Conservation (phyloP, 148 eudicot genomes). For the Chenopodium berlandieri region DNA sequence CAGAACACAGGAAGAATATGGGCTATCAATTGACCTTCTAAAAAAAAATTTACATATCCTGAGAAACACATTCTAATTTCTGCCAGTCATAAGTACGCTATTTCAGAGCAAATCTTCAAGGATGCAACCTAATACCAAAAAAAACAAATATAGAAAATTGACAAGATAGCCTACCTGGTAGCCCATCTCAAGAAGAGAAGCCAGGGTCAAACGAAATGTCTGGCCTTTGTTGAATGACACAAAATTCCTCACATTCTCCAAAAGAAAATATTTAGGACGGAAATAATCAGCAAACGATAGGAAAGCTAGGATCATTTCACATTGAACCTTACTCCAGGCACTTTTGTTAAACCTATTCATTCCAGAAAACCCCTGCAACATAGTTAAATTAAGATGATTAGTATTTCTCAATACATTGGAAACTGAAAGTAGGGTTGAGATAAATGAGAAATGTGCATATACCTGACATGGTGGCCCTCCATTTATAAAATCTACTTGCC, state of each 20-base stretch:
- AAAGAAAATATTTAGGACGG: constrained; percentile 70
- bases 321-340: constrained; percentile 87
- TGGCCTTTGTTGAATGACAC: constrained; percentile 89
- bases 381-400: neutral
- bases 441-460: neutral
- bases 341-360: constrained; percentile 83
- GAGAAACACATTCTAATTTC: neutral
- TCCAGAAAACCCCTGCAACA: constrained; percentile 80
- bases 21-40: neutral
- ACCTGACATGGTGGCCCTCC: constrained; percentile 99
- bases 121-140: neutral
- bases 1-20: neutral
- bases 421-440: neutral
- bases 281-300: constrained; percentile 80
- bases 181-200: constrained; percentile 89
- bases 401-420: neutral
- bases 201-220: constrained; percentile 69
- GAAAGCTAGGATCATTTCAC: constrained; percentile 86
- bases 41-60: neutral
- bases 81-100: neutral
- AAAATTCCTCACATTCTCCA: constrained; percentile 83
- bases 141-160: neutral
- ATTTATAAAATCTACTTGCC: constrained; percentile 92
- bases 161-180: constrained; percentile 53
- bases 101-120: constrained; percentile 1